Percentiles rank a stretch among this genome's conserved stretches.
Evolutionary conservation across 345 rosid species (phyloP).

Genomic region (Durio zibethinus): DNA sequence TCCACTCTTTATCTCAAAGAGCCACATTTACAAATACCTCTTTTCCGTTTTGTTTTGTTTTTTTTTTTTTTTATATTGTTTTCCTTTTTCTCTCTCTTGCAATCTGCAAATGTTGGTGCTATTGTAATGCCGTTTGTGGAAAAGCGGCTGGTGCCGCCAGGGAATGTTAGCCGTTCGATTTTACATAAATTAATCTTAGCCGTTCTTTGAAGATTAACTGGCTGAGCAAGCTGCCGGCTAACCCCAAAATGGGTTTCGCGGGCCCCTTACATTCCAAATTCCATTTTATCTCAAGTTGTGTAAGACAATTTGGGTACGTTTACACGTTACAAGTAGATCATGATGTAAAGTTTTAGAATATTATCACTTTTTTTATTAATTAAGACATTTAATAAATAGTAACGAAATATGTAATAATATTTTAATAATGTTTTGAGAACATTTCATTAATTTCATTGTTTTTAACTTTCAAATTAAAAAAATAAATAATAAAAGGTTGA

Average conservation of each 20-base stretch:
- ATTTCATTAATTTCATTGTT: no score
- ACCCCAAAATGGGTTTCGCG: background rate
- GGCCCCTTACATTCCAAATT: background rate
- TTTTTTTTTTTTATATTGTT: background rate
- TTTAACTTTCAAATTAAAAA: no score
- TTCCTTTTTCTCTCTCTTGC: background rate
- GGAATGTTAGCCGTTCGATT: background rate
- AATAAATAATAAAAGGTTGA: no score
- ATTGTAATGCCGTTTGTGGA: background rate
- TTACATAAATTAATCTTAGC: background rate
- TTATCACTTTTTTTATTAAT: no score
- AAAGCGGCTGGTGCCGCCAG: background rate
- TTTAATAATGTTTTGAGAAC: no score
- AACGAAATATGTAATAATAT: no score
- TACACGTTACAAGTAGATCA: no score
- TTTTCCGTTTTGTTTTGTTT: no score
- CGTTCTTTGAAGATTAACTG: background rate
- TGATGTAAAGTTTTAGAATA: no score
- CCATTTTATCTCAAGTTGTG: background rate
- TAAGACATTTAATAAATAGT: no score
- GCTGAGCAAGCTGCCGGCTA: background rate
- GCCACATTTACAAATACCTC: conserved; percentile 18
- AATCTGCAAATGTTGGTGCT: background rate
- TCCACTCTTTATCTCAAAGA: conserved; percentile 27
- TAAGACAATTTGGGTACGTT: background rate